A percentile compares a stretch with the other conserved stretches of the same genome.
These are phyloP conservation scores for Inga leiocalycina DNA, from an alignment of 306 rosid genomes.

Conservation along the genomic window DNA sequence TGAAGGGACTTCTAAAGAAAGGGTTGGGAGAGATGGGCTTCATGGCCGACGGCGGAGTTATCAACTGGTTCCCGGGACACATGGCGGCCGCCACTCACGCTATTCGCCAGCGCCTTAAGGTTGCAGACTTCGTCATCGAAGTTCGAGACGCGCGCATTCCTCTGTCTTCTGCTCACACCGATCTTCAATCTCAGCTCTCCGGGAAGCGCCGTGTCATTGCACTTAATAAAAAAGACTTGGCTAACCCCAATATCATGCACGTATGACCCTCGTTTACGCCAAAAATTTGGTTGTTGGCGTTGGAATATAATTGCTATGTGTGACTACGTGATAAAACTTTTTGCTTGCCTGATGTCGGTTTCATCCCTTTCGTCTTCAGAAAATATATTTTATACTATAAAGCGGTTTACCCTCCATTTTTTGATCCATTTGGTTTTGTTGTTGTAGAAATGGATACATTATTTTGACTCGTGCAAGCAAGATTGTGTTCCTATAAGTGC, in stretches of 20 bases:
- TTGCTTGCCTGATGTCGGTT: neutral
- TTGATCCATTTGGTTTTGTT: neutral
- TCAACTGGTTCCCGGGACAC: constrained; percentile 96
- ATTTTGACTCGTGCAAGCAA: constrained; percentile 64
- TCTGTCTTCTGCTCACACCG: constrained; percentile 69
- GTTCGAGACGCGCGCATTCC: constrained; percentile 91
- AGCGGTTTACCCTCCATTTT: neutral
- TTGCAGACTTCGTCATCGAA: constrained; percentile 83
- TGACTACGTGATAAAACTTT: neutral
- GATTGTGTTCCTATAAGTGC: constrained; percentile 78
- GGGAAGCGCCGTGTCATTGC: constrained; percentile 75
- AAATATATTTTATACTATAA: neutral
- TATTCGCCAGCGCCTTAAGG: constrained; percentile 72
- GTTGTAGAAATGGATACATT: constrained; percentile 73
- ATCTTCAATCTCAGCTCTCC: constrained; percentile 71
- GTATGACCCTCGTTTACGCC: constrained; percentile 33
- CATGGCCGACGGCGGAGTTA: constrained; percentile 68
- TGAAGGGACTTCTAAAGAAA: constrained; percentile 61
- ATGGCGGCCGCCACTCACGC: constrained; percentile 92
- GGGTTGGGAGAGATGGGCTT: constrained; percentile 80
- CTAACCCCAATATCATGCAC: constrained; percentile 86
- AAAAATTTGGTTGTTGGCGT: neutral
- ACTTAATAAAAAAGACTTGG: constrained; percentile 83
- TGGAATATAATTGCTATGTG: neutral
- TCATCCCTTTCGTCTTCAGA: neutral